phyloP scores from a whole-genome alignment of 2,329 filamentous ascomycete genomes.

The Clarireedia paspali region DNA sequence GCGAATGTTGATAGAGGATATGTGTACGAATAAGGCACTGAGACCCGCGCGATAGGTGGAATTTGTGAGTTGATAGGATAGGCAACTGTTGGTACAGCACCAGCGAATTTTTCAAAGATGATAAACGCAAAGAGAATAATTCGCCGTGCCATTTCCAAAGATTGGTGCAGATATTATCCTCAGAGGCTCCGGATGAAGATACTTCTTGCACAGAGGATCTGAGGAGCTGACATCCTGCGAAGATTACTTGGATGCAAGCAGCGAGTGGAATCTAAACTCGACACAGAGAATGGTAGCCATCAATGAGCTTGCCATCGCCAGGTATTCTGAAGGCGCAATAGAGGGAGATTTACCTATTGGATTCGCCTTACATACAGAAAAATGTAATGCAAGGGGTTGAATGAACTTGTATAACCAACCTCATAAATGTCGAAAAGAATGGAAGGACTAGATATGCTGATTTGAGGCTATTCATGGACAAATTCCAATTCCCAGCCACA shows the following conservation, averaged over 20 bases:
- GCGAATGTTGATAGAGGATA: conserved; percentile 70
- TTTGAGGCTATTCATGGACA: conserved; percentile 4
- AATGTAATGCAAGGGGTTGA: conserved; percentile 22
- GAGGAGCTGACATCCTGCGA: conserved; percentile 7
- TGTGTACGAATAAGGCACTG: conserved; percentile 58
- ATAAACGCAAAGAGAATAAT: conserved; percentile 11
- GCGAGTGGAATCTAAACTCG: conserved; percentile 1
- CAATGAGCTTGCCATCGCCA: conserved; percentile 14
- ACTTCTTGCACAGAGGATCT: conserved; percentile 7
- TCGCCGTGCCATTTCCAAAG: conserved; percentile 19
- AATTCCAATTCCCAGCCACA: conserved; percentile 16
- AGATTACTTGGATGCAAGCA: conserved; percentile 8
- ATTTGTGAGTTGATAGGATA: conserved; percentile 83
- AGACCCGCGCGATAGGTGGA: conserved; percentile 67
- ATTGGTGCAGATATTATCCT: conserved; percentile 6
- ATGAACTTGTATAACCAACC: conserved; percentile 5
- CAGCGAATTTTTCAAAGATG: conserved; percentile 15
- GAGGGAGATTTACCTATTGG: conserved; percentile 18
- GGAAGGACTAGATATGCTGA: conserved; percentile 6
- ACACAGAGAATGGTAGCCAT: conserved; percentile 8
- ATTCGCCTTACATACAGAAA: conserved; percentile 20
- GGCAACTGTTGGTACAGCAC: conserved; percentile 34
- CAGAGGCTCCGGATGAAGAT: conserved; percentile 7
- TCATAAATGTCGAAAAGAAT: conserved; percentile 1
- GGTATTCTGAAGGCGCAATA: conserved; percentile 19